Evolutionary conservation across 1,284 basidiomycete genomes (phyloP).

Genomic region (Pyrrhoderma noxium): DNA sequence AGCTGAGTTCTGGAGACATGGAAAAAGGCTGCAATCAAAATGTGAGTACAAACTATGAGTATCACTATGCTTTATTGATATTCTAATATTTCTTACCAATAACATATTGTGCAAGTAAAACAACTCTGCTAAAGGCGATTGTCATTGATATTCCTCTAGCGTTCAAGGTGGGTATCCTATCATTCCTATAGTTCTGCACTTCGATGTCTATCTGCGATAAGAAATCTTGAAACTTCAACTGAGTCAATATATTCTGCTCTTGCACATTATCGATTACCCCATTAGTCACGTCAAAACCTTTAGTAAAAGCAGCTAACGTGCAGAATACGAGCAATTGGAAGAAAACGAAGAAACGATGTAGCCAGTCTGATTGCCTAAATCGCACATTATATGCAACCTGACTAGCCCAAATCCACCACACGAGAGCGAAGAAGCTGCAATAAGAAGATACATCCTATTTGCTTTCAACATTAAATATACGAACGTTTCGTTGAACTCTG

Average conservation of each 20-base stretch:
- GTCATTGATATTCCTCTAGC: conserved; percentile 18
- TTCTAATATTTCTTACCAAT: conserved; percentile 14
- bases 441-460: conserved; percentile 15
- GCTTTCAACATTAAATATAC: not conserved
- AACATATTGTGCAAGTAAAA: conserved; percentile 18
- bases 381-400: conserved; percentile 19
- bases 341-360: conserved; percentile 20
- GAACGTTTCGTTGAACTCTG: too few relatives aligned
- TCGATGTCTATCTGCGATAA: conserved; percentile 2
- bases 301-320: conserved; percentile 19
- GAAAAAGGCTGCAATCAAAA: conserved; percentile 8
- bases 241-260: not conserved
- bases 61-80: not conserved
- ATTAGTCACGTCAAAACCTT: conserved; percentile 18
- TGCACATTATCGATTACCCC: conserved; percentile 10
- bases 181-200: conserved; percentile 1
- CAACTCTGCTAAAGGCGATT: conserved; percentile 19
- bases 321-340: conserved; percentile 19
- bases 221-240: conserved; percentile 8
- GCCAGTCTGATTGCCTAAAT: conserved; percentile 19
- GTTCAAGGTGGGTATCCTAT: conserved; percentile 17
- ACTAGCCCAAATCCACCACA: conserved; percentile 22
- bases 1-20: conserved; percentile 9
- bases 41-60: not conserved
- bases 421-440: conserved; percentile 18